These are phyloP conservation scores for Letharia lupina DNA, from an alignment of 495 filamentous ascomycete genomes.

Conservation along the genomic window DNA sequence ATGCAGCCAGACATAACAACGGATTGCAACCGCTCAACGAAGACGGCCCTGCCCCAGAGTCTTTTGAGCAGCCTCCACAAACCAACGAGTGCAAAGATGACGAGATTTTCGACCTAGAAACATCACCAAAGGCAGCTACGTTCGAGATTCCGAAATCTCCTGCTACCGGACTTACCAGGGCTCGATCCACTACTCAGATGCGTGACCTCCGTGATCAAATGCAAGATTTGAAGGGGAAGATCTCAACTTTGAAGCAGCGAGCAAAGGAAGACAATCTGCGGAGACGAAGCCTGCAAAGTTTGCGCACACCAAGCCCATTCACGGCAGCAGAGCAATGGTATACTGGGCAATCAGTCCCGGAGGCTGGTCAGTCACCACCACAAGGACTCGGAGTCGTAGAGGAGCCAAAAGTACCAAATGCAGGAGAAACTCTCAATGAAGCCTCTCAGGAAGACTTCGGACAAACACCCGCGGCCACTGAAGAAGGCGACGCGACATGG, in stretches of 20 bases:
- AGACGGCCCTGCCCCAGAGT: constrained; percentile 26
- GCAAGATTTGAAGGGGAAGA: constrained; percentile 84
- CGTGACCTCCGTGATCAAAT: constrained; percentile 84
- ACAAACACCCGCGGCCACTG: not conserved
- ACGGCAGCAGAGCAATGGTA: constrained; percentile 74
- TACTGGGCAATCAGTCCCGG: constrained; percentile 37
- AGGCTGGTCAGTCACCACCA: constrained; percentile 3
- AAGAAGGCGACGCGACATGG: not conserved
- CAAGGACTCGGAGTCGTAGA: constrained; percentile 5
- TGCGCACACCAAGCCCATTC: constrained; percentile 79
- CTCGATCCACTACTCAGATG: constrained; percentile 60
- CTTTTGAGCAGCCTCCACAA: constrained; percentile 19
- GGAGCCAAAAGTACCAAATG: not conserved
- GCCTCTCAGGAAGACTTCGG: not conserved
- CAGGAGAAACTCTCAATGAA: not conserved
- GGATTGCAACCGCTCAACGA: constrained; percentile 31
- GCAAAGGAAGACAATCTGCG: constrained; percentile 74
- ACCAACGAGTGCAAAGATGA: constrained; percentile 12
- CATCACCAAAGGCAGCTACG: constrained; percentile 10
- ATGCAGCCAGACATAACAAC: constrained; percentile 18
- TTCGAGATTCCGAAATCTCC: constrained; percentile 11
- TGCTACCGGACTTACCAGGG: constrained; percentile 35
- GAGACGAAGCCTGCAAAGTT: constrained; percentile 72
- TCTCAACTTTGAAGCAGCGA: constrained; percentile 75
- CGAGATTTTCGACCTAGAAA: constrained; percentile 7